Evolutionary conservation across 2,329 filamentous ascomycete genomes (phyloP).

Genomic region (Pezicula radicicola): DNA sequence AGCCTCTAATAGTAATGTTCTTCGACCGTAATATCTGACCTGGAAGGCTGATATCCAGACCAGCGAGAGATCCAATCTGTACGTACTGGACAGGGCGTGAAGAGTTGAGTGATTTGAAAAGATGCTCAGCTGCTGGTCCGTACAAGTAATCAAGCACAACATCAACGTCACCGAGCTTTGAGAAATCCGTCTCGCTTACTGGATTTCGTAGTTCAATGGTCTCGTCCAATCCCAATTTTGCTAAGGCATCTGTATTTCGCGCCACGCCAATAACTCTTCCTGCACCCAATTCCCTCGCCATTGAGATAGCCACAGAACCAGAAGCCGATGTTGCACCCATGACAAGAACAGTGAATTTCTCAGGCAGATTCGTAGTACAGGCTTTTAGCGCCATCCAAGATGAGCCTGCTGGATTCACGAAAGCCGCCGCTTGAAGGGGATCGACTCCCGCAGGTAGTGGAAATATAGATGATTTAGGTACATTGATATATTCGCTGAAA

Average conservation of each 20-base stretch:
- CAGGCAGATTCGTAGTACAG: slow-evolving; percentile 36
- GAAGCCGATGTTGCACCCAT: slow-evolving; percentile 51
- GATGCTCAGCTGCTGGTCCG: slow-evolving; percentile 39
- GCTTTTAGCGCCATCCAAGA: slow-evolving; percentile 55
- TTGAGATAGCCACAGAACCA: slow-evolving; percentile 46
- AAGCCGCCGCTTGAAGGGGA: slow-evolving; percentile 46
- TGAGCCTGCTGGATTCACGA: slow-evolving; percentile 52
- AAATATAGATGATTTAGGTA: slow-evolving; percentile 35
- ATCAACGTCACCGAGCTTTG: slow-evolving; percentile 42
- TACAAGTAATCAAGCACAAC: slow-evolving; percentile 57
- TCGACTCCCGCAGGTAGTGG: slow-evolving; percentile 43
- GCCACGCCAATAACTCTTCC: slow-evolving; percentile 48
- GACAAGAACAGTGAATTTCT: slow-evolving; percentile 46
- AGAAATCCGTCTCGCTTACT: slow-evolving; percentile 43
- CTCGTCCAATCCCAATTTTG: slow-evolving; percentile 41
- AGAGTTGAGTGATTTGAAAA: slow-evolving; percentile 38
- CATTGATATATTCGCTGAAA: slow-evolving; percentile 46
- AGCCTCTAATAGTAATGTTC: slow-evolving; percentile 44
- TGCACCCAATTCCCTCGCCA: slow-evolving; percentile 47
- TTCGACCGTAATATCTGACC: slow-evolving; percentile 43
- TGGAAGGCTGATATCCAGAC: slow-evolving; percentile 21
- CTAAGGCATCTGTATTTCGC: slow-evolving; percentile 40
- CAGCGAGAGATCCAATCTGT: slow-evolving; percentile 45
- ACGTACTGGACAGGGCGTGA: slow-evolving; percentile 48
- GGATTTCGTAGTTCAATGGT: slow-evolving; percentile 39